Evolutionary conservation across 805 yeast genomes (phyloP).

Genomic region (Cyberlindnera euphorbiae): DNA sequence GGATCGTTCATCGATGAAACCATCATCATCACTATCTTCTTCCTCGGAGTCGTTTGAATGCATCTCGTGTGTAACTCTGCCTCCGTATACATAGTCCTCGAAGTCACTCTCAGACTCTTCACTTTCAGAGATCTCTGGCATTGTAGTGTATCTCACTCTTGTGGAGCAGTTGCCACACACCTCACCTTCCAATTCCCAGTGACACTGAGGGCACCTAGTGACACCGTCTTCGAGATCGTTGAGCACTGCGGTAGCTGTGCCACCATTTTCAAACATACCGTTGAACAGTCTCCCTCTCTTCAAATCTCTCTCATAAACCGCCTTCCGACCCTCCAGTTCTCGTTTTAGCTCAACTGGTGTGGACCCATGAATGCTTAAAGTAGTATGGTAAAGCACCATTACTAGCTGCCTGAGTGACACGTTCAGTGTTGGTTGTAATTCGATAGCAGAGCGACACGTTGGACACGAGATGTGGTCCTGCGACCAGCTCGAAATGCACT

Average conservation of each 20-base stretch:
- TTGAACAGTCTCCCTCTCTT: conserved; percentile 39
- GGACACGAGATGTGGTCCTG: conserved; percentile 59
- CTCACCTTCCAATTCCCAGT: conserved; percentile 71
- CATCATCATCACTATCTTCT: conserved; percentile 1
- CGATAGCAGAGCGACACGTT: conserved; percentile 50
- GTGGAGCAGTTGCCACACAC: conserved; percentile 67
- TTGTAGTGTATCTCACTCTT: conserved; percentile 37
- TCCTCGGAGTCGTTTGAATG: background rate
- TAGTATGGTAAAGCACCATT: conserved; percentile 34
- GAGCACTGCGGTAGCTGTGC: conserved; percentile 35
- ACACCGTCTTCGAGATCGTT: conserved; percentile 68
- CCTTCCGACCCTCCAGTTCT: conserved; percentile 26
- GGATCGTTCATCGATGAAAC: background rate
- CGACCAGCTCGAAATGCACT: conserved; percentile 62
- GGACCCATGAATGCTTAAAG: background rate
- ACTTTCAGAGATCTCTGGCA: too few relatives aligned
- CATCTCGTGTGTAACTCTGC: background rate
- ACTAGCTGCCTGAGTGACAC: conserved; percentile 45
- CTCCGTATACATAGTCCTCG: background rate
- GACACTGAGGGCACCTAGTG: conserved; percentile 69
- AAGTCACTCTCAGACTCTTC: background rate
- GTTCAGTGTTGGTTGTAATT: conserved; percentile 48
- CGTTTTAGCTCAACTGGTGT: conserved; percentile 21
- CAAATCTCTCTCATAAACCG: conserved; percentile 37
- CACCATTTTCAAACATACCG: conserved; percentile 42